Conservation (phyloP, 495 filamentous ascomycete genomes). For the Tuber brumale region DNA sequence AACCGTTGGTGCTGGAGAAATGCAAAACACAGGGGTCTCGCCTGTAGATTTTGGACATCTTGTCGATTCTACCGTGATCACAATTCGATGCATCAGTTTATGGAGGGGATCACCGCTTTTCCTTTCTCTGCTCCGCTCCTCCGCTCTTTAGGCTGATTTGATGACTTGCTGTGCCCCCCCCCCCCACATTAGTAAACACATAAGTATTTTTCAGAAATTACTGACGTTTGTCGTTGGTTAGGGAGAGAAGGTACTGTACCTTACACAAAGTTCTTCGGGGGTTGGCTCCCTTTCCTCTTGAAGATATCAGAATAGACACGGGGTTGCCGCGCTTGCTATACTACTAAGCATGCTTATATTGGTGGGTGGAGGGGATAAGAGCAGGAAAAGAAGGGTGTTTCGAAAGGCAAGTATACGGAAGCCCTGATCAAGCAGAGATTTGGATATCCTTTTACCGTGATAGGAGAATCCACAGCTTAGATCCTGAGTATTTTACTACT, state of each 20-base stretch:
- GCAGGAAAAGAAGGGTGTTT: neutral
- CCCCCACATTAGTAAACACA: neutral
- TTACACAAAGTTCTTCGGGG: neutral
- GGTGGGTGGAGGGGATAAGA: neutral
- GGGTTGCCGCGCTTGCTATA: neutral
- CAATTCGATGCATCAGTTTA: neutral
- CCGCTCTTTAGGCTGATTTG: neutral
- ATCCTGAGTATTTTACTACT: neutral
- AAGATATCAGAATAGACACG: neutral
- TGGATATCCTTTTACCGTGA: neutral
- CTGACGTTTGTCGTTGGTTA: neutral
- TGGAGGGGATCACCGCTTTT: neutral
- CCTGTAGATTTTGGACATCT: neutral
- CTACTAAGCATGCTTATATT: neutral
- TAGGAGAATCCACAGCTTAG: neutral
- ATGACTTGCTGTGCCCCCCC: neutral
- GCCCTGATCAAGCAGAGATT: neutral
- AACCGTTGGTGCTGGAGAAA: neutral
- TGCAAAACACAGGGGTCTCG: neutral
- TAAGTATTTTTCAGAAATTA: neutral
- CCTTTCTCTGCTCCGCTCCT: neutral
- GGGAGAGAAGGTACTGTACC: neutral
- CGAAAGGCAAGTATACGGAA: neutral
- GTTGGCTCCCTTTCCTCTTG: neutral
- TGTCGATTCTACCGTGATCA: neutral